Conservation (phyloP, 2,329 filamentous ascomycete species). For the Teratosphaeria pseudoeucalypti region DNA sequence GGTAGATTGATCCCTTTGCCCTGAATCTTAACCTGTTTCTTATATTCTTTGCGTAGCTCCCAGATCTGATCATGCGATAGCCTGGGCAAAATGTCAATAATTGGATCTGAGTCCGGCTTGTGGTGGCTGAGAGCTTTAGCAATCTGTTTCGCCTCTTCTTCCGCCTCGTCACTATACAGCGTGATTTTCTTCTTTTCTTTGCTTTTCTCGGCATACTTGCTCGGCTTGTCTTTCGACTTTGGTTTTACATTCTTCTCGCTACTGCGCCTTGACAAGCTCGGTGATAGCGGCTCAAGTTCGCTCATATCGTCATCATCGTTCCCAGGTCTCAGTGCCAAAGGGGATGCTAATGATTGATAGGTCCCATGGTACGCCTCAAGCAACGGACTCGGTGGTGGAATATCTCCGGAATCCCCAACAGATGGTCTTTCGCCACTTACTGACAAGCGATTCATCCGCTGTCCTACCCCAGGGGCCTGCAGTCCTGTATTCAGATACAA, state of each 20-base stretch:
- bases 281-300: slow-evolving; percentile 32
- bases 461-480: slow-evolving; percentile 25
- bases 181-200: slow-evolving; percentile 50
- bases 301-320: slow-evolving; percentile 43
- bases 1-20: slow-evolving; percentile 74
- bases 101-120: slow-evolving; percentile 55
- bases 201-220: slow-evolving; percentile 6
- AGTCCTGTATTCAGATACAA: slow-evolving; percentile 15
- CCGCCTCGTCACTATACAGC: slow-evolving; percentile 64
- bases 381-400: slow-evolving; percentile 68
- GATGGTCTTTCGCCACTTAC: slow-evolving; percentile 37
- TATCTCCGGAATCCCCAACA: slow-evolving; percentile 26
- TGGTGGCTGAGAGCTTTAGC: slow-evolving; percentile 61
- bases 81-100: slow-evolving; percentile 75
- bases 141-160: slow-evolving; percentile 65
- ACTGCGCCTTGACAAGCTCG: slow-evolving; percentile 20
- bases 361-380: slow-evolving; percentile 89
- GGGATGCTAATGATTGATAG: slow-evolving; percentile 86
- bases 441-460: slow-evolving; percentile 37
- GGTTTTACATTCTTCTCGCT: slow-evolving; percentile 1
- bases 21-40: slow-evolving; percentile 74
- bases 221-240: slow-evolving; percentile 9
- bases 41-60: slow-evolving; percentile 80
- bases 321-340: slow-evolving; percentile 59
- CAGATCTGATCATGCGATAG: slow-evolving; percentile 82